Base-by-base conservation (phyloP, 1,284 basidiomycete species). In the Papiliotrema terrestris region DNA sequence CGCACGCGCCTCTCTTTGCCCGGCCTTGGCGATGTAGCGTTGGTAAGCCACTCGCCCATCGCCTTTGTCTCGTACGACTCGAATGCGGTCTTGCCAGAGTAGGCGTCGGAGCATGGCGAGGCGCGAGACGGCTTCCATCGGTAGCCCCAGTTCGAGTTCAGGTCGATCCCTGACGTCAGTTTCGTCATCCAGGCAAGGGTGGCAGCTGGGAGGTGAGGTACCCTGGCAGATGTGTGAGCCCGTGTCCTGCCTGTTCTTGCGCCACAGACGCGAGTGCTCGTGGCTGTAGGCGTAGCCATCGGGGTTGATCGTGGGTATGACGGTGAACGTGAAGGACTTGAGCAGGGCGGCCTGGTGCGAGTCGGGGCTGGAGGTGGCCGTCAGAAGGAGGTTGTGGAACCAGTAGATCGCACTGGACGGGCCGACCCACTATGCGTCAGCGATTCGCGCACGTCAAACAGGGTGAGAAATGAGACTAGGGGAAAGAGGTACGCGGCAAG, bases 231-330 rank as follows among this genome's bases (percentile, higher is more conserved):
- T 76, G 4, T 62, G 60, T 49, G 61, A 55, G 17, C 73, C 71
- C 19, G 78, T 63, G 9, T 72, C 65, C 67, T 88, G 86, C 2
- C 89, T 81, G 64, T 89, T 92, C 79, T 93, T 92, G 69, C 87
- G 83, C 89, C 89, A 93, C 62, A 88, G 82, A 1, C 90, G 82
- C 56, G 88, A 84, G 22, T 69, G 74, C 51, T 84, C 81, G 72
- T 80, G 82, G 2, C 78, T 85, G 67, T 86, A 87, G 2, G 78
- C 81, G 67, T 91, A 91, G 0, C 91, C 91, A 65, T 94, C 91
- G 6, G 89, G 89, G 66, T 93, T 94, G 5, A 88, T 83, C 0
- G 84, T 78, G 0, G 90, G 88, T 9, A 94, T 79, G 57, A 93
- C 81, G 52, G 88, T 84, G 69, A 93, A 87, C 41, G 84, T 83